Evolutionary conservation across 345 rosid genomes (phyloP), one percentile per base, ranked within the genome.

Genomic region (Citrus medica): DNA sequence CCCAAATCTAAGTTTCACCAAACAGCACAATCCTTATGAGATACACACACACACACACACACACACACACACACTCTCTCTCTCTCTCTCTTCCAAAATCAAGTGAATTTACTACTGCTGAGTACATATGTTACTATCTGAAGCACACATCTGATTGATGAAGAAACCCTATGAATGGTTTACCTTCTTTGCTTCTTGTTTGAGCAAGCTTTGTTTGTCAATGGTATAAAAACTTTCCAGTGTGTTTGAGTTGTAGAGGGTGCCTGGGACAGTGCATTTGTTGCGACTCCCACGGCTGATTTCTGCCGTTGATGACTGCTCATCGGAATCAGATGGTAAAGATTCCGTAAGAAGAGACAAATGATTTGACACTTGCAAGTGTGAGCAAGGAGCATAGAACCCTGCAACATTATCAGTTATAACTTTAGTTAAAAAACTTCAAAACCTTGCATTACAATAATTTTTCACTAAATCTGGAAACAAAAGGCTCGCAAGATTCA

Each of bases 361-460:
- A 83, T 83, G 90, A 79, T 91, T 95, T 1, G 97, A 90, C 62
- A 92, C 90, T 80, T 87, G 97, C 59, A 88, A 77, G 83, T 92
- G 93, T 13, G 98, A 88, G 81, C 98, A 92, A n/a, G 98, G 97
- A 7, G 95, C 98, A 80, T 81, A 91, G 85, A 89, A 92, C 81
- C 94, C 97, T 90, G 83, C 74, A 86, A 76, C 27, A 55, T 33
- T 21, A 56, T 53, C 65, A 63, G 30, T 37, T 8, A 30, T 16
- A 48, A 42, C 48, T 51, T 35, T 46, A 75, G 19, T 21, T 48
- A 10, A 16, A 69, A 24, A 40, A 24, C 32, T 27, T 25, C 42
- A 32, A 25, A 46, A 13, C 17, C 48, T 25, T 6, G 14, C 59
- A 16, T 16, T 9, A 27, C n/a, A 25, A 17, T 53, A 6, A 53